Percentiles rank a stretch among this genome's conserved stretches.
These are phyloP conservation scores for Leishmania lainsoni DNA, from an alignment of 208 protist species.

Conservation along the genomic window DNA sequence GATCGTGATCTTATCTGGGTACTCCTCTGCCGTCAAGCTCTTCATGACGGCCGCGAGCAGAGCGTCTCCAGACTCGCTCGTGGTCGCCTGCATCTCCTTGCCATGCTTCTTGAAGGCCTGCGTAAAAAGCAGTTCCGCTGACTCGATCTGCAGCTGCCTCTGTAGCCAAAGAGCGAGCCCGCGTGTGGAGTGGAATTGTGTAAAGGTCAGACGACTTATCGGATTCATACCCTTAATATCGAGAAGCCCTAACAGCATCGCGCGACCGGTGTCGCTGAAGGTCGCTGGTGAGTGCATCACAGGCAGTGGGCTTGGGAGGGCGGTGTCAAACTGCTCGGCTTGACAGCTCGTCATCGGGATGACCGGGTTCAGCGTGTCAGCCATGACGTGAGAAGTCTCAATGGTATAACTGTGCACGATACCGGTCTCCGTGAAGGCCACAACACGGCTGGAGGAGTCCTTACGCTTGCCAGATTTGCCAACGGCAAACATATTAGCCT, in stretches of 20 bases:
- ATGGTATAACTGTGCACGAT: conserved; percentile 91
- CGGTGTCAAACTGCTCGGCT: conserved; percentile 29
- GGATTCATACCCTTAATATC: conserved; percentile 87
- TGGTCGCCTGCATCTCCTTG: conserved; percentile 20
- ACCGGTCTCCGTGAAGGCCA: conserved; percentile 75
- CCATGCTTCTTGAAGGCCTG: conserved; percentile 57
- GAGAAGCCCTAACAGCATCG: conserved; percentile 73
- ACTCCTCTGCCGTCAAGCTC: conserved; percentile 49
- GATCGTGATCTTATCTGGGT: conserved; percentile 69
- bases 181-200: conserved; percentile 55
- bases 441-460: conserved; percentile 90
- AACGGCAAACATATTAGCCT: conserved; percentile 90
- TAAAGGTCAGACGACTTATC: conserved; percentile 56
- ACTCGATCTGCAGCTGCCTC: conserved; percentile 76
- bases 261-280: conserved; percentile 82
- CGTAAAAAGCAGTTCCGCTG: conserved; percentile 72
- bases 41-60: conserved; percentile 36
- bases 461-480: conserved; percentile 90
- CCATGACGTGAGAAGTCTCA: conserved; percentile 90
- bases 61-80: conserved; percentile 19
- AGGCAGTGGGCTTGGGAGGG: conserved; percentile 16
- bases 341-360: conserved; percentile 35
- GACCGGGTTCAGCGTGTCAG: conserved; percentile 60
- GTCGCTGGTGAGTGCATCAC: conserved; percentile 49
- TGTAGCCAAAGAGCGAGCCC: conserved; percentile 72